Evolutionary conservation across 352 stramenopile species (phyloP), one percentile per base, ranked within the genome.

Genomic region (Phytophthora lateralis): DNA sequence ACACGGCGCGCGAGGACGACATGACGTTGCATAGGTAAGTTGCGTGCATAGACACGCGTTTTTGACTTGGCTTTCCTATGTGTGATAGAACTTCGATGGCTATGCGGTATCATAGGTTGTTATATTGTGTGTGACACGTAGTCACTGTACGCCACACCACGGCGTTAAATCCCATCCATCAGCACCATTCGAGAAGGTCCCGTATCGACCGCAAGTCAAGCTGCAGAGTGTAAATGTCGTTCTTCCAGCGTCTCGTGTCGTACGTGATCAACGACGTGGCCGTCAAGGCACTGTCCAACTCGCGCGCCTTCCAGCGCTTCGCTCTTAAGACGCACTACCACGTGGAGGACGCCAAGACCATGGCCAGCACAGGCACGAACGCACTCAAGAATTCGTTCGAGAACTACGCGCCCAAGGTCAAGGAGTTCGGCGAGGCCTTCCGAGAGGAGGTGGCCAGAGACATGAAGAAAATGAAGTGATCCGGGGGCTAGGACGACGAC

Each of bases 261-360:
- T 89, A 91, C 66, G 78, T 95, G 41, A 71, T 95, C 49, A 95
- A 95, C 69, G 85, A 95, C 66, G 81, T 91, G 50, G 85, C 85
- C 15, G 83, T 95, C 20, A 95, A 95, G 80, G 69, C 85, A 45
- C 75, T 95, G 30, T 71, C 80, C 21, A 91, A 93, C 76, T 91
- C 80, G 60, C 82, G 81, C 59, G 59, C 83, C 34, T 95, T 95
- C 71, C 85, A 95, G 73, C 81, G 82, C 14, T 93, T 95, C 68
- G 85, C 85, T 27, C 69, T 95, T 48, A 91, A 91, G 74, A 95
- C 85, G 41, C 85, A 95, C 72, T 85, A 91, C 69, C 76, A 81
- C 71, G 78, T 95, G 29, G 73, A 92, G 63, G 80, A 93, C 63
- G 82, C 82, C 71, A 95, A 91, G 80, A 85, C 73, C 27, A 70